phyloP scores from a whole-genome alignment of 768 basidiomycete species.

The Suillus subalutaceus region DNA sequence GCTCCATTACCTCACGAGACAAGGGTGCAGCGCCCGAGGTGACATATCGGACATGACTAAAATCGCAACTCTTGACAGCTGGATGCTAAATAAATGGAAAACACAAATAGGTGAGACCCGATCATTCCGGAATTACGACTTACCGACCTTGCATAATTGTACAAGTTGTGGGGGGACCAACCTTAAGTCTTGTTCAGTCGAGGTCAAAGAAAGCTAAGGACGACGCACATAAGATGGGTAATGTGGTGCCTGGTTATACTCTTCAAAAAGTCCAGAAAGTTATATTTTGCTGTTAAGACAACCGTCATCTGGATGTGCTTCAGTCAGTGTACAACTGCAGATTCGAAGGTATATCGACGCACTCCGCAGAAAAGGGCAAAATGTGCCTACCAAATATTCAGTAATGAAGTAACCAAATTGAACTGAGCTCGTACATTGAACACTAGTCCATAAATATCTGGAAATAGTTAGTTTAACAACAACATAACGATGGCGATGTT shows the following conservation, averaged over 20 bases:
- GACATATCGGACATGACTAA: slow-evolving; percentile 39
- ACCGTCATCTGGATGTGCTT: slow-evolving; percentile 53
- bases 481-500: neutral
- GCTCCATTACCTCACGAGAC: slow-evolving; percentile 48
- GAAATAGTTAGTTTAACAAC: slow-evolving; percentile 11
- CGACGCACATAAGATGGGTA: slow-evolving; percentile 43
- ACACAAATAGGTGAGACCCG: slow-evolving; percentile 4
- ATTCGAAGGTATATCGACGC: slow-evolving; percentile 23
- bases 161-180: slow-evolving; percentile 54
- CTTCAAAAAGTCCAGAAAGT: slow-evolving; percentile 45
- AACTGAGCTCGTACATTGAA: slow-evolving; percentile 47
- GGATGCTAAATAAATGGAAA: slow-evolving; percentile 37
- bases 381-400: slow-evolving; percentile 53
- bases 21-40: slow-evolving; percentile 62
- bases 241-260: slow-evolving; percentile 48
- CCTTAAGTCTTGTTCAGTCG: slow-evolving; percentile 19
- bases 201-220: neutral
- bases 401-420: neutral
- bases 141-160: slow-evolving; percentile 49
- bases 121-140: neutral
- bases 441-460: slow-evolving; percentile 70
- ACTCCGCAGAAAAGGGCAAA: slow-evolving; percentile 58
- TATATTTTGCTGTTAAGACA: slow-evolving; percentile 50
- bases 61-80: slow-evolving; percentile 41
- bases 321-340: slow-evolving; percentile 1